Evolutionary conservation across 2,329 filamentous ascomycete species (phyloP).

Genomic region (Claviceps capensis): DNA sequence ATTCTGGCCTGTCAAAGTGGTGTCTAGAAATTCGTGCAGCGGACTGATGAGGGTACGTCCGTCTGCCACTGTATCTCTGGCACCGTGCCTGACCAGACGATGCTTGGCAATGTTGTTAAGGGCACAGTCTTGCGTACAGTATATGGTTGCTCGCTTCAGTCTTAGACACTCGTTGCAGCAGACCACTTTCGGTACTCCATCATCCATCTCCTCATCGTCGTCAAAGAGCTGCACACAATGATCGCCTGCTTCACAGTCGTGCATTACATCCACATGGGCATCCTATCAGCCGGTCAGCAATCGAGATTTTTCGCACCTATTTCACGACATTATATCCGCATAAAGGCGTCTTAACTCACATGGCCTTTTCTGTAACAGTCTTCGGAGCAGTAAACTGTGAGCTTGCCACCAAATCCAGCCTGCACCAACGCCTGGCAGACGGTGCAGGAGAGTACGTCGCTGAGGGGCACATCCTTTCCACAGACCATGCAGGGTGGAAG

Average conservation of each 20-base stretch:
- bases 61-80: slow-evolving; percentile 12
- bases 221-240: slow-evolving; percentile 25
- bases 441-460: slow-evolving; percentile 27
- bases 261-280: slow-evolving; percentile 23
- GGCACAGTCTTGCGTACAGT: slow-evolving; percentile 31
- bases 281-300: slow-evolving; percentile 20
- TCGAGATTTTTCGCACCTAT: not conserved
- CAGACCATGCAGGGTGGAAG: slow-evolving; percentile 29
- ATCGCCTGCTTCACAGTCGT: slow-evolving; percentile 28
- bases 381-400: slow-evolving; percentile 32
- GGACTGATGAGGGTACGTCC: slow-evolving; percentile 11
- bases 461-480: slow-evolving; percentile 17
- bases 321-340: too few relatives aligned
- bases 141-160: slow-evolving; percentile 22
- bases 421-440: slow-evolving; percentile 30
- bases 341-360: slow-evolving; percentile 18
- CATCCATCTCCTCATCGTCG: slow-evolving; percentile 26
- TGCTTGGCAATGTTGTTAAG: slow-evolving; percentile 26
- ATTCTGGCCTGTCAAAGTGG: slow-evolving; percentile 17
- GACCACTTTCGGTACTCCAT: slow-evolving; percentile 16
- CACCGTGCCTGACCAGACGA: slow-evolving; percentile 19
- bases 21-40: slow-evolving; percentile 14
- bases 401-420: slow-evolving; percentile 20
- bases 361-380: slow-evolving; percentile 26
- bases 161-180: slow-evolving; percentile 29